Conservation (phyloP, 345 rosid species). For the Boechera stricta region DNA sequence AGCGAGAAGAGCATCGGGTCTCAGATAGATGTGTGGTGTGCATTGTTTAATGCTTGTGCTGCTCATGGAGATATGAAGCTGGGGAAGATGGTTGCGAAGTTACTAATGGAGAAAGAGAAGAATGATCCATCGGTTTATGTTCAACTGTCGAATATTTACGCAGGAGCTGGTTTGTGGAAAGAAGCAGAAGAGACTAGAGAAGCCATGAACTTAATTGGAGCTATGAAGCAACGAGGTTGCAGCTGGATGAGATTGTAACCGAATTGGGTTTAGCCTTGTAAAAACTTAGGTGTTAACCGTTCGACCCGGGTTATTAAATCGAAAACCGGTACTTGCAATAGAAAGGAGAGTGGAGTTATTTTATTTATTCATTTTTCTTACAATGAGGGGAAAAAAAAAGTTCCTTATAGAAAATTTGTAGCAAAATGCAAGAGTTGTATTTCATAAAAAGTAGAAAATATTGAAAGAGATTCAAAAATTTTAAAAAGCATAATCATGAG, state of each 20-base stretch:
- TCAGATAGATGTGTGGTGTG: conserved; percentile 59
- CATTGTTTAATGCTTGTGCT: conserved; percentile 79
- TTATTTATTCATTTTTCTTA: background rate
- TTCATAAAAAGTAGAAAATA: too few species aligned
- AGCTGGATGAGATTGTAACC: conserved; percentile 66
- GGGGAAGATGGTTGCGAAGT: conserved; percentile 58
- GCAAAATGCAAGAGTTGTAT: background rate
- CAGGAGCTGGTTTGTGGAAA: conserved; percentile 79
- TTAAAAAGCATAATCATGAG: conserved; percentile 23
- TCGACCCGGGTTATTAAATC: background rate
- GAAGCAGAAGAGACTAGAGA: conserved; percentile 67
- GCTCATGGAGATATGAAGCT: conserved; percentile 70
- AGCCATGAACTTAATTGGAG: conserved; percentile 51
- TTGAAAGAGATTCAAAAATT: background rate
- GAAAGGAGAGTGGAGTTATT: too few species aligned
- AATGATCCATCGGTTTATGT: conserved; percentile 64
- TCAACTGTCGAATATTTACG: conserved; percentile 72
- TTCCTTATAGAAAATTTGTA: too few species aligned
- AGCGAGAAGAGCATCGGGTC: conserved; percentile 43
- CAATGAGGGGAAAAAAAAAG: too few species aligned
- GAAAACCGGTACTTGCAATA: too few species aligned
- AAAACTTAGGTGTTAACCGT: background rate
- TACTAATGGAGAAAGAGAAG: conserved; percentile 61
- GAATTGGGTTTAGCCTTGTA: background rate
- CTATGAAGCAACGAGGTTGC: conserved; percentile 61